Percentiles rank a stretch among this genome's conserved stretches.
These are phyloP conservation scores for Alloascoidea africana DNA, from an alignment of 805 yeast species.

Conservation along the genomic window DNA sequence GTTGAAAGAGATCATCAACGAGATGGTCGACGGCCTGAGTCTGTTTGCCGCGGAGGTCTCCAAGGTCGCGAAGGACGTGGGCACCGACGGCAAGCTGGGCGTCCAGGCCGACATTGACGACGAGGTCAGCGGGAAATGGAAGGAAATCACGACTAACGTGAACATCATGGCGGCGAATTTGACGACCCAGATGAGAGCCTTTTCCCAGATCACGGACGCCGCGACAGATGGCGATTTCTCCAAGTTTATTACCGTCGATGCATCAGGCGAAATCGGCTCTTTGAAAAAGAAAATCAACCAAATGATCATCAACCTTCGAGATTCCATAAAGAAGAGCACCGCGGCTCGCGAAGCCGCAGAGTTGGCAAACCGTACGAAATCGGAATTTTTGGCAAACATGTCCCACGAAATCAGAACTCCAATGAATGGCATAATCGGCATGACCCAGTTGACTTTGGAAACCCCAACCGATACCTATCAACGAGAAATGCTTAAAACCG, in stretches of 20 bases:
- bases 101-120: conserved; percentile 77
- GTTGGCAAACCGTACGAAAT: conserved; percentile 64
- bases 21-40: conserved; percentile 85
- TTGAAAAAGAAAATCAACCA: conserved; percentile 45
- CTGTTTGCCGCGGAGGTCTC: conserved; percentile 82
- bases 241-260: conserved; percentile 80
- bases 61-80: conserved; percentile 83
- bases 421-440: conserved; percentile 20
- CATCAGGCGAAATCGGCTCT: conserved; percentile 74
- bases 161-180: conserved; percentile 90
- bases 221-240: conserved; percentile 92
- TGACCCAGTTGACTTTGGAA: conserved; percentile 19
- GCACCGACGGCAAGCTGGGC: conserved; percentile 86
- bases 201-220: conserved; percentile 87
- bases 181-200: conserved; percentile 85
- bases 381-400: conserved; percentile 20
- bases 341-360: conserved; percentile 94
- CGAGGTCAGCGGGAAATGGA: conserved; percentile 88
- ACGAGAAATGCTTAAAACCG: conserved; percentile 19
- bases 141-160: conserved; percentile 80
- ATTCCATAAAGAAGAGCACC: conserved; percentile 80
- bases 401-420: conserved; percentile 21
- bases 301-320: conserved; percentile 77
- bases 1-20: conserved; percentile 72
- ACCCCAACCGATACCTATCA: conserved; percentile 17